Base-by-base conservation (phyloP, 2,329 filamentous ascomycete species). In the Furcasterigmium sp. region DNA sequence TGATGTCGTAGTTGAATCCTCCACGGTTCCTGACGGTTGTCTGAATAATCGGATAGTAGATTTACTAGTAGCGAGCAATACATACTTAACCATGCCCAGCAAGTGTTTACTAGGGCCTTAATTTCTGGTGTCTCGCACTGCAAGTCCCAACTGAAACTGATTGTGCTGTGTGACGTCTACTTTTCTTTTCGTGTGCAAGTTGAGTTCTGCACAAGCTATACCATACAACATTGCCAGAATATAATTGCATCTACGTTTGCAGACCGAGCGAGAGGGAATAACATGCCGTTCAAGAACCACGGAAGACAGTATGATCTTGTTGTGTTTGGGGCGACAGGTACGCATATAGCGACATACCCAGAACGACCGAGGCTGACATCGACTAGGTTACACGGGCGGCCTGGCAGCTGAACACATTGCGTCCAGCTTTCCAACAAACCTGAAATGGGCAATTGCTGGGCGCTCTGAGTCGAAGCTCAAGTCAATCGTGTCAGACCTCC, bases 391-490 rank as follows among this genome's bases (percentile, higher is more conserved):
- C 64, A 96, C 91, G 0, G 91, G 91, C 30, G 83, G 80, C 51
- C 73, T 86, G 52, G 82, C 82, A 3, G 83, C 84, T 21, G 83
- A 94, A 60, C 81, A 93, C 62, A 84, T 95, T 55, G 74, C 81
- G 41, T 74, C 73, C 13, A 68, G 78, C 51, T 70, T 89, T 1
- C 85, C 90, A 0, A 87, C 85, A 15, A 78, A 88, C 59, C 63
- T 95, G 48, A 89, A 81, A 69, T 96, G 91, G 91, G 91, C 88
- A 13, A 72, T 96, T 43, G 87, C 89, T 37, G 91, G 91, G 23
- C 85, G 91, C 20, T 91, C 87, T n/a, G 69, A 75, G 39, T 68
- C 73, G 39, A 95, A 95, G 62, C 75, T 97, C 5, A 76, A 85
- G 51, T 65, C 68, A 32, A 64, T 96, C 10, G 79, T 82, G 8